A percentile compares a stretch with the other conserved stretches of the same genome.
These are phyloP conservation scores for Candida nemodendra DNA, from an alignment of 805 yeast species.

Conservation along the genomic window DNA sequence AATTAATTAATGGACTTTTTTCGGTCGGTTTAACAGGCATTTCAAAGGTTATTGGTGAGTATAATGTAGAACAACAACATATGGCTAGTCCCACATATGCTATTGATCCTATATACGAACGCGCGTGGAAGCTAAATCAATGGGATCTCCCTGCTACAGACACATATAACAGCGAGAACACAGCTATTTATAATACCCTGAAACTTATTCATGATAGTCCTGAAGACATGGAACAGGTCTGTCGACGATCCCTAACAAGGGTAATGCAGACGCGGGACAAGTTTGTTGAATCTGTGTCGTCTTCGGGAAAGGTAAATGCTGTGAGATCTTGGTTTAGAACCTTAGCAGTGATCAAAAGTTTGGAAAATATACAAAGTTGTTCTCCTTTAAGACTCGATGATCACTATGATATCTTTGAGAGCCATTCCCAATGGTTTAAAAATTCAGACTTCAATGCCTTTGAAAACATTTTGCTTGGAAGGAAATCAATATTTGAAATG, in stretches of 20 bases:
- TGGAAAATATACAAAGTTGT: constrained; percentile 18
- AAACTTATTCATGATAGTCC: constrained; percentile 44
- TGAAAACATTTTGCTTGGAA: constrained; percentile 44
- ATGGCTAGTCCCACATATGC: background rate
- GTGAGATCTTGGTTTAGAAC: constrained; percentile 32
- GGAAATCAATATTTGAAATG: constrained; percentile 40
- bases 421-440: constrained; percentile 38
- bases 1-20: constrained; percentile 40
- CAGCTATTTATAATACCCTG: constrained; percentile 51
- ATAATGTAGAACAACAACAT: constrained; percentile 7
- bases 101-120: constrained; percentile 42
- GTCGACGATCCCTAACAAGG: constrained; percentile 24
- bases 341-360: constrained; percentile 30
- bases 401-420: constrained; percentile 15
- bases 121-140: constrained; percentile 73
- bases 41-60: constrained; percentile 40
- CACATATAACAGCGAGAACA: constrained; percentile 37
- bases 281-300: constrained; percentile 6
- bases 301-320: constrained; percentile 4
- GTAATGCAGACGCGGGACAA: constrained; percentile 11
- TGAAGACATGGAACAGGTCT: constrained; percentile 9
- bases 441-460: constrained; percentile 33
- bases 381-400: constrained; percentile 9
- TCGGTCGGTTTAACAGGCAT: constrained; percentile 57
- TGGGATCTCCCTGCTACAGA: constrained; percentile 70